Evolutionary conservation across 805 yeast genomes (phyloP), one percentile per base, ranked within the genome.

Genomic region (Trichomonascus vanleenenianus): DNA sequence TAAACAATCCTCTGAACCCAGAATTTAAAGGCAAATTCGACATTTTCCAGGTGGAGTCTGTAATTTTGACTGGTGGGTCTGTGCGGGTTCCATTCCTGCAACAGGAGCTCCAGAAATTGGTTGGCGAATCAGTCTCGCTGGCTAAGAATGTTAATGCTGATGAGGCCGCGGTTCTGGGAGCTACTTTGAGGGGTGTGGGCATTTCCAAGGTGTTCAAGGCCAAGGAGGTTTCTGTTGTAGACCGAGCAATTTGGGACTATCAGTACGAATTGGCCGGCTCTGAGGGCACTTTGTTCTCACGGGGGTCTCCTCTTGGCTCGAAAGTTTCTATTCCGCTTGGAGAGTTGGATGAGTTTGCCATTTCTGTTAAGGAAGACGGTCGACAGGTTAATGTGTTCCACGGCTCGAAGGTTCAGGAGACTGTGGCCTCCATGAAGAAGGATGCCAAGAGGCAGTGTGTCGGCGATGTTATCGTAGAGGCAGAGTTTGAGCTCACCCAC

Each of bases 141-240:
- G 73, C 95, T 18, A 87, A 82, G 62, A 85, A 82, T 43, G 94
- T 93, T 39, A 93, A 93, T 63, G 93, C 98, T 0, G 98, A 93
- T 64, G 98, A 93, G 67, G 81, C 97, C 39, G 86, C 86, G 43
- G 96, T 86, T 11, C 72, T 85, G 56, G 98, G 98, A 42, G 78
- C 94, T 2, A 79, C 96, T n/a, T 68, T 84, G 33, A 75, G 88
- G 52, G 97, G 93, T 16, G 83, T 87, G 35, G 72, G 78, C 40
- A 68, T 86, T 33, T 78, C 87, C n/a, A 74, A 78, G 34, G 74
- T 79, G 56, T 82, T 79, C 62, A 77, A 80, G 53, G 72, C 84
- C 5, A 77, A 77, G 54, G 78, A 77, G 37, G 72, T 86, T 41
- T 65, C 69, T 19, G 70, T 86, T 2, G 57, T 73, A 30, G 94